Evolutionary conservation across 495 filamentous ascomycete species (phyloP), one percentile per base, ranked within the genome.

Genomic region (Tetracladium setigerum): DNA sequence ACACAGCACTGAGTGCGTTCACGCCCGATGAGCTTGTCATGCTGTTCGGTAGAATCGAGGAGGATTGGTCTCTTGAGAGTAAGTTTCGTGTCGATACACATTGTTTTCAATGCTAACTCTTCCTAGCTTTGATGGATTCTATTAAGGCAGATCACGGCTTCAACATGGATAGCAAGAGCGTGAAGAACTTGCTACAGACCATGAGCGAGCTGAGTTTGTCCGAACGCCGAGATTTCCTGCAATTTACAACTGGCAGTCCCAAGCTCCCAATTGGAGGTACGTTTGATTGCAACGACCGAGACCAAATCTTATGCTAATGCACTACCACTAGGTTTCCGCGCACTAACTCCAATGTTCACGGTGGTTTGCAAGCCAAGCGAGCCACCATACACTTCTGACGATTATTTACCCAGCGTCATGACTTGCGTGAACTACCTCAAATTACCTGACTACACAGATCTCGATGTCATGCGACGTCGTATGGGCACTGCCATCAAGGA

Each of bases 111-210:
- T 38, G n/a, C 24, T 46, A 18, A 16, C 6, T 44, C 13, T 35
- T 42, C 54, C 6, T 58, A 94, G 87, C 92, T 32, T 74, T 98
- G 18, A 95, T 91, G 79, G 94, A 99, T 60, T 95, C 91, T 2
- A 89, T 99, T 66, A 99, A 97, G 71, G 94, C 94, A n/a, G 94
- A 99, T 59, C 94, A 99, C 62, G 94, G 94, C 4, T 99, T 88
- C 72, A 97, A 97, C 54, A 92, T 99, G 82, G 94, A 99, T 56
- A 97, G 94, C 73, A 88, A 84, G 71, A 95, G 88, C 50, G 92
- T 99, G 30, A 87, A 80, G 34, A 97, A 99, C 57, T 60, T 99
- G 52, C 77, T 99, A 3, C 90, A 96, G 58, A 82, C 82, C 14
- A 97, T 99, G 94, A 95, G 89, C 61, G 89, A 95, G 65, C 64